Percentiles rank a stretch among this genome's conserved stretches.
phyloP scores from a whole-genome alignment of 2,329 filamentous ascomycete genomes.

The Microsporum canis region DNA sequence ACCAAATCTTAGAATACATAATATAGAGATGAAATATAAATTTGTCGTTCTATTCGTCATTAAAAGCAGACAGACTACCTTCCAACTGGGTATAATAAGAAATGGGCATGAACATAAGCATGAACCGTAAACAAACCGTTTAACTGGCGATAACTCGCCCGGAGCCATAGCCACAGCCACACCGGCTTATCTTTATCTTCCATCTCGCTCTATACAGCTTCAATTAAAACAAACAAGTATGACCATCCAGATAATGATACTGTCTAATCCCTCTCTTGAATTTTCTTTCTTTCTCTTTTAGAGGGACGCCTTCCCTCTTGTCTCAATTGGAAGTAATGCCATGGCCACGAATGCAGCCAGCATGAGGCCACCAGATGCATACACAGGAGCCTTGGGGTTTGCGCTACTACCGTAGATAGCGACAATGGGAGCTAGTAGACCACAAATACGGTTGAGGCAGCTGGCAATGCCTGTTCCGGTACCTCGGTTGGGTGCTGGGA shows the following conservation, averaged over 20 bases:
- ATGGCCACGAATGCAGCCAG: slow-evolving; percentile 37
- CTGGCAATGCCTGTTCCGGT: slow-evolving; percentile 42
- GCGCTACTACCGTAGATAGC: slow-evolving; percentile 30
- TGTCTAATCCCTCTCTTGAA: not conserved
- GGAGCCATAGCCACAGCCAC: not conserved
- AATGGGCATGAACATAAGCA: not conserved
- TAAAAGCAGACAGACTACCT: not conserved
- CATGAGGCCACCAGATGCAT: slow-evolving; percentile 35
- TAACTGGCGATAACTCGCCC: not conserved
- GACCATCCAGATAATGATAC: not conserved
- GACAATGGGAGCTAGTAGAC: slow-evolving; percentile 36
- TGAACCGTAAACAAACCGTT: not conserved
- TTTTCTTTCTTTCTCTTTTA: slow-evolving; percentile 50
- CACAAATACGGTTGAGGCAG: slow-evolving; percentile 36
- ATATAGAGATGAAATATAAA: not conserved
- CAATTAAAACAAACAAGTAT: not conserved
- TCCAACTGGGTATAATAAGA: slow-evolving; percentile 1
- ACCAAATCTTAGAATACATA: not conserved
- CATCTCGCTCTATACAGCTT: not conserved
- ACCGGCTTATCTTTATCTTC: not conserved
- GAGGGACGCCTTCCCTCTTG: slow-evolving; percentile 33
- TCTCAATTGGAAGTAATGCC: slow-evolving; percentile 38
- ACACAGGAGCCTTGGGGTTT: slow-evolving; percentile 36
- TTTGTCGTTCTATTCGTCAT: not conserved
- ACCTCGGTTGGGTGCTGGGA: slow-evolving; percentile 45